These are phyloP conservation scores for Hevea brasiliensis DNA, from an alignment of 345 rosid species.

Conservation along the genomic window DNA sequence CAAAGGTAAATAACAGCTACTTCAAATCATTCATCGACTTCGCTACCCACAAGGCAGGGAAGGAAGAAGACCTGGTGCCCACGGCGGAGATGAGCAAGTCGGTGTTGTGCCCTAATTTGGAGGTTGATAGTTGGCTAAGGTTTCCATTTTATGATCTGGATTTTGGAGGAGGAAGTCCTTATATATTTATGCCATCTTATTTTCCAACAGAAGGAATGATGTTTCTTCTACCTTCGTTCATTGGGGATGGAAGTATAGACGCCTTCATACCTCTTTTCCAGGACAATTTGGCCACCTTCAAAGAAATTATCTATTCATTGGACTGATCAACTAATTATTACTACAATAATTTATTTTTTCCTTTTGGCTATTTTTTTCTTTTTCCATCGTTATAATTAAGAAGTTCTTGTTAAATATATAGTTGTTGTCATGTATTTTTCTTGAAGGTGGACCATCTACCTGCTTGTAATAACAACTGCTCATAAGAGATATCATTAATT, in stretches of 20 bases:
- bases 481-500: too few species aligned
- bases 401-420: too few species aligned
- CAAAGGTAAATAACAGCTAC: slow-evolving; percentile 21
- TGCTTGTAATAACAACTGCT: too few species aligned
- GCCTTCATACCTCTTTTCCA: slow-evolving; percentile 27
- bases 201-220: slow-evolving; percentile 25
- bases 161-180: slow-evolving; percentile 33
- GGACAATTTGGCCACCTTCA: background rate
- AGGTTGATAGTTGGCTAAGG: slow-evolving; percentile 37
- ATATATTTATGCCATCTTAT: slow-evolving; percentile 34
- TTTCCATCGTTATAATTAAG: too few species aligned
- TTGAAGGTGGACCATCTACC: too few species aligned
- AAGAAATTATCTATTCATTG: background rate
- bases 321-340: background rate
- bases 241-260: slow-evolving; percentile 30
- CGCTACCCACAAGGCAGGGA: slow-evolving; percentile 7
- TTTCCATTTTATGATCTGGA: slow-evolving; percentile 25
- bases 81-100: background rate
- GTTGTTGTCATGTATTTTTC: too few species aligned
- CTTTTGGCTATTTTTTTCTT: too few species aligned
- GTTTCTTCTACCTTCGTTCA: slow-evolving; percentile 23
- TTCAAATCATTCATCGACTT: slow-evolving; percentile 34
- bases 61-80: background rate
- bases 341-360: too few species aligned
- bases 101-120: slow-evolving; percentile 22